Base-by-base conservation (phyloP, 169 alveolate genomes). In the Cryptosporidium parvum region DNA sequence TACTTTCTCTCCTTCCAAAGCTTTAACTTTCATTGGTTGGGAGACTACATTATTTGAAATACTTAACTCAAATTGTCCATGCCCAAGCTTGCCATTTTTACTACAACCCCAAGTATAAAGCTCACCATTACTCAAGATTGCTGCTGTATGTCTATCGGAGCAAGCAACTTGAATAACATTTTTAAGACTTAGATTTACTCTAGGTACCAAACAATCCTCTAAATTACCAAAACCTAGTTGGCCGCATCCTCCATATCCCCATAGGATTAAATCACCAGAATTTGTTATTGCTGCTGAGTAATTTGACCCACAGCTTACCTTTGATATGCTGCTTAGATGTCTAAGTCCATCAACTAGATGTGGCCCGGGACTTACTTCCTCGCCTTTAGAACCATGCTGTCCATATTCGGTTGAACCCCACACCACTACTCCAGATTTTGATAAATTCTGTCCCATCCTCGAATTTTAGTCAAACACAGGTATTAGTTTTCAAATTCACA, bases 71-170 rank as follows among this genome's bases (percentile, higher is more conserved):
- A 69, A 18, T 45, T 39, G 52, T 2, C 69, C 91, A 42, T 68
- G 75, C 8, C 95, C 97, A 39, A 95, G 86, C 85, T 95, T 92
- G 1, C 95, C 96, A 73, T 93, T 92, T 45, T 84, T 85, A 7
- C 92, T 93, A 72, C 94, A 92, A n/a, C 97, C 97, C 96, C 97
- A 95, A 56, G 95, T 93, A 89, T 86, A 93, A 51, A 91, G 89
- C 70, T 91, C 91, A 21, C 96, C 96, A 56, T 84, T 91, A 4
- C 85, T 92, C 65, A 70, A 67, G 39, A 93, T 62, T 18, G 96
- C 96, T 26, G 93, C 91, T 33, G 96, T 86, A 84, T 93, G 95
- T 31, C 93, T 91, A 71, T 93, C 95, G 8, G 96, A 95, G 45
- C 94, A 92, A 21, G 94, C 85, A 16, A 95, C 68, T 6, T 80